Conservation (phyloP, 2,329 filamentous ascomycete genomes). For the Claviceps sp. region DNA sequence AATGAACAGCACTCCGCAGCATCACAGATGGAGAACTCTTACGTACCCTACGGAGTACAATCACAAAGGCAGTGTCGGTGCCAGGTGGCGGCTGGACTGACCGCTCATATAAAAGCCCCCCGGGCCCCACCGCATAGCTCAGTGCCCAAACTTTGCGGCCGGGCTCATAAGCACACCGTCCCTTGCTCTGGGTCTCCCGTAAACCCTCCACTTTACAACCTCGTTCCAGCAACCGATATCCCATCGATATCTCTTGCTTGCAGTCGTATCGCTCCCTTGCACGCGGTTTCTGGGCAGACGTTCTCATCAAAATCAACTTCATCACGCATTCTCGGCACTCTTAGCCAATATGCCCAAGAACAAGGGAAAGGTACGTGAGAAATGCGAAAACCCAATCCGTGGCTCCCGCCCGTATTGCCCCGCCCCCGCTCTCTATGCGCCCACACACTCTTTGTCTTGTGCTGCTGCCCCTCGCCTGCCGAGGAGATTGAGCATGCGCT, state of each 20-base stretch:
- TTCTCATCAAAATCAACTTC: not conserved
- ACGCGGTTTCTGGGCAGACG: not conserved
- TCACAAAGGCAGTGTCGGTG: no score
- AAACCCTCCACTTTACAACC: constrained; percentile 1
- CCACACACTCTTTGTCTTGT: constrained; percentile 1
- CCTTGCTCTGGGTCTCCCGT: not conserved
- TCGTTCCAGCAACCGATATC: not conserved
- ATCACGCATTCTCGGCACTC: not conserved
- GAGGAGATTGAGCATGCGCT: not conserved
- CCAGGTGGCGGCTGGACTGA: no score
- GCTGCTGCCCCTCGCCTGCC: not conserved
- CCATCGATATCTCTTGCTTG: not conserved
- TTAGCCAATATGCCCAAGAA: constrained; percentile 78
- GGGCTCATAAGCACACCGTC: constrained; percentile 1
- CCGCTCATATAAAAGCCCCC: no score
- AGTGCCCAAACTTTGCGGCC: not conserved
- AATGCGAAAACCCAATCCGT: not conserved
- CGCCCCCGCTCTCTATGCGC: constrained; percentile 14
- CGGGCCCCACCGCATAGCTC: not conserved
- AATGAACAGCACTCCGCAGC: no score
- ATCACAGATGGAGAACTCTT: no score
- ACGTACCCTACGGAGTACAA: no score
- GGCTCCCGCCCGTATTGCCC: constrained; percentile 10
- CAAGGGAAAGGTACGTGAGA: constrained; percentile 80
- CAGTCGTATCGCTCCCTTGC: not conserved